Evolutionary conservation across 2,329 filamentous ascomycete species (phyloP).

Genomic region (Sarocladium strictum): DNA sequence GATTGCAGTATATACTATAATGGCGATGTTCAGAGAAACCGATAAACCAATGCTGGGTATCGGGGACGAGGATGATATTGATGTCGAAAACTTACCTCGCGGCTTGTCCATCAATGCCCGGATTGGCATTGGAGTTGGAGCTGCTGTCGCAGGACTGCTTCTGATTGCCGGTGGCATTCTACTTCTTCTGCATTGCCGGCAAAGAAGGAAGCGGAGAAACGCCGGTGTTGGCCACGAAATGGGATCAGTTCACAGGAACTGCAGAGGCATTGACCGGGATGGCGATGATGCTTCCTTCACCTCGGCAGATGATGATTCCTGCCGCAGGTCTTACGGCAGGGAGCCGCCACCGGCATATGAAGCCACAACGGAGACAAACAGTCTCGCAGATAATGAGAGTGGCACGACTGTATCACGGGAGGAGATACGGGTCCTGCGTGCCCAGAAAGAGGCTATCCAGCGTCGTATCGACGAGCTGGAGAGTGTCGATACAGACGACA

Average conservation of each 20-base stretch:
- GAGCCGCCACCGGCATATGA: constrained; percentile 25
- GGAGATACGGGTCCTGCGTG: constrained; percentile 25
- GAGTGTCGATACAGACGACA: constrained; percentile 16
- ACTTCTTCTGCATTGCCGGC: constrained; percentile 19
- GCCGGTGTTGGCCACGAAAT: not conserved
- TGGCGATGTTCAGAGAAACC: constrained; percentile 29
- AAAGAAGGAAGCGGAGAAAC: constrained; percentile 7
- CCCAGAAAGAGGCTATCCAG: constrained; percentile 29
- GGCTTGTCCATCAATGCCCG: constrained; percentile 23
- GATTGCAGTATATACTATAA: constrained; percentile 30
- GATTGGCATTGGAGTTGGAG: constrained; percentile 30
- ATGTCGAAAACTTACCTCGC: constrained; percentile 13
- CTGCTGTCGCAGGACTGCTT: constrained; percentile 23
- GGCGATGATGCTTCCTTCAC: not conserved
- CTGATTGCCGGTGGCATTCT: constrained; percentile 20
- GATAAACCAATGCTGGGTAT: constrained; percentile 28
- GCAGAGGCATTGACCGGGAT: not conserved
- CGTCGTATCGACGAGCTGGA: constrained; percentile 29
- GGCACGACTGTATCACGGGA: constrained; percentile 19
- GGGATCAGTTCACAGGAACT: not conserved
- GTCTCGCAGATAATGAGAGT: constrained; percentile 17
- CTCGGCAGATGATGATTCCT: not conserved
- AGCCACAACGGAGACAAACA: constrained; percentile 17
- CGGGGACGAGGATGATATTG: constrained; percentile 25
- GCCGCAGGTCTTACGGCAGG: not conserved